Percentiles rank a stretch among this genome's conserved stretches.
phyloP scores from a whole-genome alignment of 495 filamentous ascomycete species.

The Penicillium herquei region DNA sequence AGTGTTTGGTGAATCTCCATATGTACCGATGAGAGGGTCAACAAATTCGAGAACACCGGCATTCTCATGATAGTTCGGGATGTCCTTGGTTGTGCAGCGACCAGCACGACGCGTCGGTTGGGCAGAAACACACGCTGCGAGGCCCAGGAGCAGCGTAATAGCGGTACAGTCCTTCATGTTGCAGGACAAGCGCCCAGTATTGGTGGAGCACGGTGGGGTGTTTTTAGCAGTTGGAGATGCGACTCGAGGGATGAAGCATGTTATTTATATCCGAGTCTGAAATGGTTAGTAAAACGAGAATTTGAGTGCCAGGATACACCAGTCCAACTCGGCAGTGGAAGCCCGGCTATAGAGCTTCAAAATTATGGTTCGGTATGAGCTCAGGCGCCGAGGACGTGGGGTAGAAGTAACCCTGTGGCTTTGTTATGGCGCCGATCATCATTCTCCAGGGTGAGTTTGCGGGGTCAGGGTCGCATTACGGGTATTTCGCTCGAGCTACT shows the following conservation, averaged over 20 bases:
- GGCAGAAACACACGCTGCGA: background rate
- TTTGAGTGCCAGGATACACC: too few species aligned
- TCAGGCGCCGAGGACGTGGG: background rate
- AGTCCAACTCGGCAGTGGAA: too few species aligned
- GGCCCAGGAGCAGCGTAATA: background rate
- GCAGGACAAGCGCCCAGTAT: too few species aligned
- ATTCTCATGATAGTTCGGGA: constrained; percentile 10
- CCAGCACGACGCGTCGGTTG: constrained; percentile 4
- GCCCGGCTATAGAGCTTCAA: background rate
- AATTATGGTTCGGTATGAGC: background rate
- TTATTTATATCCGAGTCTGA: too few species aligned
- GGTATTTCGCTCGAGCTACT: too few species aligned
- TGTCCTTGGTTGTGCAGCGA: background rate
- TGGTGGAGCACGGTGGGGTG: too few species aligned
- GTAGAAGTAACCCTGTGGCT: constrained; percentile 1
- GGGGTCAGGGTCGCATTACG: constrained; percentile 4
- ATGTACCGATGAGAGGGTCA: constrained; percentile 26
- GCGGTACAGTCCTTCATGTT: too few species aligned
- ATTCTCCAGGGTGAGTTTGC: background rate
- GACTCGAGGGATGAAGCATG: too few species aligned
- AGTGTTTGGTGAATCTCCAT: constrained; percentile 18
- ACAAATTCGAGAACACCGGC: constrained; percentile 20
- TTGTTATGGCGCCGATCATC: background rate
- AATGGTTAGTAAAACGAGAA: too few species aligned
- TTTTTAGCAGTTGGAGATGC: too few species aligned